phyloP scores from a whole-genome alignment of 2,329 filamentous ascomycete species.

The Xylaria sp. region DNA sequence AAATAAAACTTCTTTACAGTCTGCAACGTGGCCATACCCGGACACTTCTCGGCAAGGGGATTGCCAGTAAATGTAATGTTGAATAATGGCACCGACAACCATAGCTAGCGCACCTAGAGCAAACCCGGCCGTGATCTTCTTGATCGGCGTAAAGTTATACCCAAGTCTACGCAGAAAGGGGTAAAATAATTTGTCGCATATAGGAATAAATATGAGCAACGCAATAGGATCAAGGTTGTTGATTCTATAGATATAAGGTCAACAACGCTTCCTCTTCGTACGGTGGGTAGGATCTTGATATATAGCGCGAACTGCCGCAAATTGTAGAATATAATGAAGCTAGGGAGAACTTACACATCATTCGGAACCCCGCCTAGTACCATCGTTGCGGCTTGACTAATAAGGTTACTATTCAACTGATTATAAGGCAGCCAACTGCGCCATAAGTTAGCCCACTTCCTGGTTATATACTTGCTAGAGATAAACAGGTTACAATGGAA shows the following conservation, averaged over 20 bases:
- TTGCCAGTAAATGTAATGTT: constrained; percentile 58
- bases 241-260: constrained; percentile 45
- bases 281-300: not conserved
- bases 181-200: constrained; percentile 67
- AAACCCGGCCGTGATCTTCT: constrained; percentile 70
- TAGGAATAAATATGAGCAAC: constrained; percentile 69
- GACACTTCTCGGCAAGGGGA: constrained; percentile 43
- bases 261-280: not conserved
- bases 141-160: constrained; percentile 68
- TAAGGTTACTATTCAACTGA: constrained; percentile 71
- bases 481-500: no score
- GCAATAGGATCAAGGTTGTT: constrained; percentile 71
- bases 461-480: no score
- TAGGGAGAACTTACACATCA: constrained; percentile 52
- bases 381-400: constrained; percentile 65
- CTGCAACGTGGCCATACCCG: constrained; percentile 57
- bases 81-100: constrained; percentile 63
- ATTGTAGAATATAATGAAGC: not conserved
- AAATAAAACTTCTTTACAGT: constrained; percentile 34
- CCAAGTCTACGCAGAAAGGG: constrained; percentile 62
- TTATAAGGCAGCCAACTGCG: constrained; percentile 58
- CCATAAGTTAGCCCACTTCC: no score
- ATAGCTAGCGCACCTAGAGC: constrained; percentile 59
- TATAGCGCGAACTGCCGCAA: not conserved
- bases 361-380: constrained; percentile 70